Base-by-base conservation (phyloP, 148 eudicot species). In the Camellia sinensis region DNA sequence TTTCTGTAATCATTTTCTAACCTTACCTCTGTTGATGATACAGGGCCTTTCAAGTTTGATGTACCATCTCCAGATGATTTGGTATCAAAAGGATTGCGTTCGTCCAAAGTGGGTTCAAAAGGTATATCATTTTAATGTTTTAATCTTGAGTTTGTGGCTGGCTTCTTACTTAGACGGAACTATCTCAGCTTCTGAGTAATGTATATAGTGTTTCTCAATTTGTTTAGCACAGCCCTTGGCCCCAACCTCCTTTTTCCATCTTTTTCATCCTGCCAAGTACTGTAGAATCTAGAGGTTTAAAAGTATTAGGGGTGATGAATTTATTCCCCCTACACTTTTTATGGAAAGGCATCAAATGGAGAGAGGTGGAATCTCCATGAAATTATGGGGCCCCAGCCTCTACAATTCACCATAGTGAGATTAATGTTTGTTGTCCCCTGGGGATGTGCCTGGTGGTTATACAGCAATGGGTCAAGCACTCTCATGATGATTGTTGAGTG, bases 11-110 rank as follows among this genome's bases (percentile, higher is more conserved):
- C 8, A 63, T 21, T 81, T 73, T 78, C 81, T 85, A 8, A 74
- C 71, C 59, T 81, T 77, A 43, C 14, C 54, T 77, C 60, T 86
- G 60, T 41, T 85, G 77, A 72, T 79, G 50, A 60, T 87, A 71
- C 95, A 94, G 98, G 74, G 76, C 95, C 93, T 73, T 94, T 94
- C 97, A 91, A 92, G 89, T 92, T 92, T 76, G 91, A 94, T 86
- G 85, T 73, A 43, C 97, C 97, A 40, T 92, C 98, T 74, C 97
- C 98, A 1, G 98, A 94, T 88, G 98, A 94, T 69, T 61, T 83
- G 81, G 89, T 94, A 76, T 85, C 88, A 52, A 80, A 59, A 81
- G 92, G 93, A 81, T 78, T 90, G 87, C 85, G 61, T 79, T 77
- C 91, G 19, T 73, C 83, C 53, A 91, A 82, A 79, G 76, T 45